These are phyloP conservation scores for Aspergillus sergii DNA, from an alignment of 2,329 filamentous ascomycete genomes.

Conservation along the genomic window DNA sequence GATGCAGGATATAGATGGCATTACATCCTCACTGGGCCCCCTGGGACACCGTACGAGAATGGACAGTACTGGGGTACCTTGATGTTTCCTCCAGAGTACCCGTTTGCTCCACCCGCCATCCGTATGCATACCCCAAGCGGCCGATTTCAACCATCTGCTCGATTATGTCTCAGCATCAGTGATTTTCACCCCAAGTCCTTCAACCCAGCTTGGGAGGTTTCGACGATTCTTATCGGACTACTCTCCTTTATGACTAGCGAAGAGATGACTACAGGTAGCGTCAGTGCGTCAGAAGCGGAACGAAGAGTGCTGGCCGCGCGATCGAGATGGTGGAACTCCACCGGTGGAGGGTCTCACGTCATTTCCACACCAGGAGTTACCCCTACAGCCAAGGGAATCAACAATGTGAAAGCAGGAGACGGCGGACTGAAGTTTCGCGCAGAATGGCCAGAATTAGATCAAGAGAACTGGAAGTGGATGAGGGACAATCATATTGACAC, in stretches of 20 bases:
- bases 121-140: constrained; percentile 98
- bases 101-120: constrained; percentile 94
- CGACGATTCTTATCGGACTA: constrained; percentile 90
- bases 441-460: constrained; percentile 88
- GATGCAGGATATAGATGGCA: constrained; percentile 68
- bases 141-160: constrained; percentile 88
- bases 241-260: constrained; percentile 98
- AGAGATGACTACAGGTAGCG: constrained; percentile 94
- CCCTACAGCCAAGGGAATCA: constrained; percentile 68
- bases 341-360: constrained; percentile 75
- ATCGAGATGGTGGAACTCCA: constrained; percentile 95
- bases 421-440: constrained; percentile 85
- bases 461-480: constrained; percentile 93
- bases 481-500: constrained; percentile 77
- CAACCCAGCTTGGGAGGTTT: constrained; percentile 98
- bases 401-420: constrained; percentile 82
- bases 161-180: constrained; percentile 91
- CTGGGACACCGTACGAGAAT: constrained; percentile 88
- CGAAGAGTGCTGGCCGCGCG: constrained; percentile 74
- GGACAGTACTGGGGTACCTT: constrained; percentile 99
- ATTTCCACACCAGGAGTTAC: constrained; percentile 54
- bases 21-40: constrained; percentile 92
- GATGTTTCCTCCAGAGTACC: constrained; percentile 93
- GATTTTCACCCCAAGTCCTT: constrained; percentile 98
- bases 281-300: constrained; percentile 76